These are phyloP conservation scores for Eremothecium sinecaudum DNA, from an alignment of 1,139 yeast genomes.

Conservation along the genomic window DNA sequence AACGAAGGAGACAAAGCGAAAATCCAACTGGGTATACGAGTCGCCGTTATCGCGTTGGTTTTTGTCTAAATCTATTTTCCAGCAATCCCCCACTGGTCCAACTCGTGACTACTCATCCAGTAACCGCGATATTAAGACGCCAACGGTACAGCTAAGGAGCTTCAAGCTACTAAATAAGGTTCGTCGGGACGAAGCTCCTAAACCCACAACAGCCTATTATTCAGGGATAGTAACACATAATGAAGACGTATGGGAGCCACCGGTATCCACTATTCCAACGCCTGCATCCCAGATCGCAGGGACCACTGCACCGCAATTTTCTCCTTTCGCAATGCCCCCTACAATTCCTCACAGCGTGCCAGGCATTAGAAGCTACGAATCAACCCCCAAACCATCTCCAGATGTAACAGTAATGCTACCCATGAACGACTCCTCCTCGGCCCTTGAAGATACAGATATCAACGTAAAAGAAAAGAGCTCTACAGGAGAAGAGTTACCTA, in stretches of 20 bases:
- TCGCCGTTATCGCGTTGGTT: constrained; percentile 30
- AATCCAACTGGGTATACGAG: constrained; percentile 22
- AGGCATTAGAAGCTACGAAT: background rate
- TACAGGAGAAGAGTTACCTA: background rate
- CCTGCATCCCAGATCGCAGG: background rate
- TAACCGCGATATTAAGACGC: constrained; percentile 14
- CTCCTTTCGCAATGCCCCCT: background rate
- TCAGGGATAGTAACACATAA: background rate
- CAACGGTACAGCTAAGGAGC: constrained; percentile 21
- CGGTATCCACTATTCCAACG: background rate
- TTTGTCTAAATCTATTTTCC: constrained; percentile 20
- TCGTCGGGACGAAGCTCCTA: constrained; percentile 4
- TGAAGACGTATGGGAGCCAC: background rate
- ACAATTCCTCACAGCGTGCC: background rate
- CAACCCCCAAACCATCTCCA: background rate
- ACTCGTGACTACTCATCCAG: constrained; percentile 1
- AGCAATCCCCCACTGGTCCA: background rate
- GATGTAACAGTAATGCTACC: background rate
- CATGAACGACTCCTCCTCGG: background rate
- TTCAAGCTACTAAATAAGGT: constrained; percentile 16
- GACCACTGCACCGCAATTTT: background rate
- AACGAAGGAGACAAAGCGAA: constrained; percentile 14
- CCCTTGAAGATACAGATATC: background rate
- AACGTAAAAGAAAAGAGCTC: too few species aligned
- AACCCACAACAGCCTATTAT: background rate